These are phyloP conservation scores for Pythium plurisporium DNA, from an alignment of 352 stramenopile genomes.

Conservation along the genomic window DNA sequence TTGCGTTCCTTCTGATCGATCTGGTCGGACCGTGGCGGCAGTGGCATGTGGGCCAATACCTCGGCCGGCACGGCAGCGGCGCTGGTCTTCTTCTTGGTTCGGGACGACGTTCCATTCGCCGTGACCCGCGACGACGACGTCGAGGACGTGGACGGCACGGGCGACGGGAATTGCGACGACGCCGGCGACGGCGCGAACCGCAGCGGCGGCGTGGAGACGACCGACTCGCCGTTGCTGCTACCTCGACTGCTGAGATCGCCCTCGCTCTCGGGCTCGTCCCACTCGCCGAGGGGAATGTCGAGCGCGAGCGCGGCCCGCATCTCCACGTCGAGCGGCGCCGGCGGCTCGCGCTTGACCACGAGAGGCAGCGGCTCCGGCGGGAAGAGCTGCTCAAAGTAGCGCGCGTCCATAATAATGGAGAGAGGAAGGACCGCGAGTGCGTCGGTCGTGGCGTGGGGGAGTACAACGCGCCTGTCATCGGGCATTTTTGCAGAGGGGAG, in stretches of 20 bases:
- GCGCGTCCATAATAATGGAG: slow-evolving; percentile 4
- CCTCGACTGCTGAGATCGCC: background rate
- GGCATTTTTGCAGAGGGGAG: too few relatives aligned
- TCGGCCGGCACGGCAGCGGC: slow-evolving; percentile 7
- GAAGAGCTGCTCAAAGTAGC: slow-evolving; percentile 9
- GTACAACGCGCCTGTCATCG: too few relatives aligned
- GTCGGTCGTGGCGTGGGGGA: too few relatives aligned
- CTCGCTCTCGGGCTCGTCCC: slow-evolving; percentile 1
- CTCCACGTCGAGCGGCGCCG: slow-evolving; percentile 7
- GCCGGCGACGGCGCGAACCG: slow-evolving; percentile 3
- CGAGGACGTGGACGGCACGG: background rate
- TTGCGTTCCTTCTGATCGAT: slow-evolving; percentile 22
- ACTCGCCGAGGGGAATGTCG: slow-evolving; percentile 16
- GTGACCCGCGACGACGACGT: background rate
- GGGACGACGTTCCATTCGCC: background rate
- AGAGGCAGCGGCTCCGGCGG: background rate
- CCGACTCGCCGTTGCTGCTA: background rate
- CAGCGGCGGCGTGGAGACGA: background rate
- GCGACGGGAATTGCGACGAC: background rate
- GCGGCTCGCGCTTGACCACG: slow-evolving; percentile 8
- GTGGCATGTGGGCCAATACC: slow-evolving; percentile 22
- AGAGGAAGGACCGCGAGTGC: too few relatives aligned
- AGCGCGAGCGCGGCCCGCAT: slow-evolving; percentile 20
- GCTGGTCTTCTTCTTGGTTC: background rate
- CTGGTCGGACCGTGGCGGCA: slow-evolving; percentile 19